Percentiles rank a stretch among this genome's conserved stretches.
Evolutionary conservation across 768 basidiomycete genomes (phyloP).

Genomic region (Rhodotorula kratochvilovae): DNA sequence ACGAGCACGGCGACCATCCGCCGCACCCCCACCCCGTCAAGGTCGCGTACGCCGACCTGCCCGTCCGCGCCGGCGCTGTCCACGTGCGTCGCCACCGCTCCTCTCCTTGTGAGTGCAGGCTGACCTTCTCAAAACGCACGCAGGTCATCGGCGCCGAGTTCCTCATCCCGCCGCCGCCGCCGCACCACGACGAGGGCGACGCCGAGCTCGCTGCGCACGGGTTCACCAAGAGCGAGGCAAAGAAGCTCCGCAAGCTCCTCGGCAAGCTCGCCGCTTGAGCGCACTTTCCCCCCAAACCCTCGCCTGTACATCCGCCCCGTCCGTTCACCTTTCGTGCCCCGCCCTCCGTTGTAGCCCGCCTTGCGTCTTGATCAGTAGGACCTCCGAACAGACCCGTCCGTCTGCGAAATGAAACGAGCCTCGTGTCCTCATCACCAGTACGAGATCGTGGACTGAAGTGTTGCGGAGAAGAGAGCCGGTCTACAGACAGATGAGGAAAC

Average conservation of each 20-base stretch:
- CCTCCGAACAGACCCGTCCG: no score
- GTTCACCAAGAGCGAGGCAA: constrained; percentile 2
- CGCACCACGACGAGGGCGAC: constrained; percentile 23
- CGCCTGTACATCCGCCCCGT: neutral
- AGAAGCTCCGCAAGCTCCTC: constrained; percentile 15
- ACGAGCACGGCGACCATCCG: constrained; percentile 2
- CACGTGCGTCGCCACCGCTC: constrained; percentile 43
- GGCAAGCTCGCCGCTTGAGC: neutral
- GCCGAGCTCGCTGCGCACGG: neutral
- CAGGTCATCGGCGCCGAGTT: constrained; percentile 28
- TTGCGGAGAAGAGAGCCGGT: no score
- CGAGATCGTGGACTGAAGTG: no score
- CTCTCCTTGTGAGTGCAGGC: neutral
- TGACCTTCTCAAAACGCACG: neutral
- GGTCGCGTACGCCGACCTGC: constrained; percentile 47
- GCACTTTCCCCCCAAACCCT: no score
- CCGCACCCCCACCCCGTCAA: constrained; percentile 44
- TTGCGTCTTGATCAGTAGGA: no score
- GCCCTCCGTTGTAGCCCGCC: no score
- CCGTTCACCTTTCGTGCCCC: no score
- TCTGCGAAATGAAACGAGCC: no score
- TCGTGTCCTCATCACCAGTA: no score
- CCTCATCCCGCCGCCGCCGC: constrained; percentile 37
- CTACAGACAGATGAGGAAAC: no score
- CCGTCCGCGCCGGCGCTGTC: constrained; percentile 48